Evolutionary conservation across 805 yeast genomes (phyloP).

Genomic region (Zygotorulaspora sp.): DNA sequence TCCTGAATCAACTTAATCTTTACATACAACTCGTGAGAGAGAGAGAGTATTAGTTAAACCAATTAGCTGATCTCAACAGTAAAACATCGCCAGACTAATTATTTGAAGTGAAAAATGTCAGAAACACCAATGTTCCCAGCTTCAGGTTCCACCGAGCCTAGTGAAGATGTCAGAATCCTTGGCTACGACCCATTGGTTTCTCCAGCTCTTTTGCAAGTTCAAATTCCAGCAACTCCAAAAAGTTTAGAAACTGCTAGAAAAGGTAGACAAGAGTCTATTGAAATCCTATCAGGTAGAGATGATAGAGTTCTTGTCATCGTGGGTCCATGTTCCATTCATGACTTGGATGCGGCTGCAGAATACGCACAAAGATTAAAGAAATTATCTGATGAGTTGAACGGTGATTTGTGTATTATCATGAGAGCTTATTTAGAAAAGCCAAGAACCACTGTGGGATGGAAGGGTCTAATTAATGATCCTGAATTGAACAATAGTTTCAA

Average conservation of each 20-base stretch:
- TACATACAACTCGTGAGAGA: too few species aligned
- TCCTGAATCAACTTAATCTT: too few species aligned
- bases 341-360: slow-evolving; percentile 81
- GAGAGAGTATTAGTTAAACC: too few species aligned
- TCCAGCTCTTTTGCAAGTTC: slow-evolving; percentile 85
- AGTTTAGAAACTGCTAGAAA: slow-evolving; percentile 59
- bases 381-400: slow-evolving; percentile 63
- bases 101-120: slow-evolving; percentile 14
- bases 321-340: slow-evolving; percentile 97
- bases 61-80: background rate
- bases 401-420: slow-evolving; percentile 83
- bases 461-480: slow-evolving; percentile 96
- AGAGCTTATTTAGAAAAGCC: slow-evolving; percentile 98
- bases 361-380: slow-evolving; percentile 68
- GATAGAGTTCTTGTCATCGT: slow-evolving; percentile 85
- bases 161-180: slow-evolving; percentile 71
- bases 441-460: slow-evolving; percentile 99
- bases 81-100: background rate
- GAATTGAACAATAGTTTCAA: slow-evolving; percentile 88
- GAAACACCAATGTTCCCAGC: slow-evolving; percentile 36
- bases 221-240: slow-evolving; percentile 59
- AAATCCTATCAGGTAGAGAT: slow-evolving; percentile 66
- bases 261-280: slow-evolving; percentile 76
- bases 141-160: slow-evolving; percentile 47
- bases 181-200: slow-evolving; percentile 95